phyloP scores from a whole-genome alignment of 2,329 filamentous ascomycete genomes.

The Harringtonia lauricola region DNA sequence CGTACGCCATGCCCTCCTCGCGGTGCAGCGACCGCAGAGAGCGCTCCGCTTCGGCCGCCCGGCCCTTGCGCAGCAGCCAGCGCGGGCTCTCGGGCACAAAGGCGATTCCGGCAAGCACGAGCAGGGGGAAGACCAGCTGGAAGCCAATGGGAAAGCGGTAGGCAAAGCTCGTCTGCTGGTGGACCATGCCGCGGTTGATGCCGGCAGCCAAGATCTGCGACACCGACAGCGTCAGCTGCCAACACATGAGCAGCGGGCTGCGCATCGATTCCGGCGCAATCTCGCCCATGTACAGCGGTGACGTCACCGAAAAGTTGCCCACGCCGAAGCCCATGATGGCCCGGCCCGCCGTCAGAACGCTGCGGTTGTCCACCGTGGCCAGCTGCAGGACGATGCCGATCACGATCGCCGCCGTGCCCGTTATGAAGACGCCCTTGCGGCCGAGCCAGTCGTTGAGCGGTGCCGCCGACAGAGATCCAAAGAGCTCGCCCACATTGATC shows the following conservation, averaged over 20 bases:
- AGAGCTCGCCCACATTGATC: constrained; percentile 27
- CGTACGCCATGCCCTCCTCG: constrained; percentile 6
- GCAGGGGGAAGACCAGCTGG: constrained; percentile 26
- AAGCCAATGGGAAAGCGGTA: constrained; percentile 29
- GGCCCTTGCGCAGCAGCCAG: constrained; percentile 35
- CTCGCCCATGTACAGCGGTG: constrained; percentile 21
- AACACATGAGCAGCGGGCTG: constrained; percentile 16
- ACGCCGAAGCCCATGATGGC: constrained; percentile 13
- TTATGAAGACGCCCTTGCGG: constrained; percentile 19
- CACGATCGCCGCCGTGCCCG: constrained; percentile 21
- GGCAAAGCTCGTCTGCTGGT: constrained; percentile 18
- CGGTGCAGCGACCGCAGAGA: constrained; percentile 28
- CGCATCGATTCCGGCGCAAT: constrained; percentile 15
- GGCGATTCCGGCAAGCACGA: constrained; percentile 25
- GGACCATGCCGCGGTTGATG: constrained; percentile 23
- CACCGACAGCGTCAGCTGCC: constrained; percentile 25
- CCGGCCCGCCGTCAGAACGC: constrained; percentile 15
- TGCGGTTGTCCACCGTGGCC: constrained; percentile 9
- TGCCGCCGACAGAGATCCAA: constrained; percentile 22
- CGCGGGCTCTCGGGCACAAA: constrained; percentile 34
- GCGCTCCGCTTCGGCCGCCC: constrained; percentile 29
- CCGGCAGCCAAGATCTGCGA: constrained; percentile 25
- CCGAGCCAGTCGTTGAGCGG: constrained; percentile 25
- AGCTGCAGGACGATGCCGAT: constrained; percentile 18
- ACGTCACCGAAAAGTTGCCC: constrained; percentile 20